Base-by-base conservation (phyloP, 441 rosid genomes). In the Capsella rubella region DNA sequence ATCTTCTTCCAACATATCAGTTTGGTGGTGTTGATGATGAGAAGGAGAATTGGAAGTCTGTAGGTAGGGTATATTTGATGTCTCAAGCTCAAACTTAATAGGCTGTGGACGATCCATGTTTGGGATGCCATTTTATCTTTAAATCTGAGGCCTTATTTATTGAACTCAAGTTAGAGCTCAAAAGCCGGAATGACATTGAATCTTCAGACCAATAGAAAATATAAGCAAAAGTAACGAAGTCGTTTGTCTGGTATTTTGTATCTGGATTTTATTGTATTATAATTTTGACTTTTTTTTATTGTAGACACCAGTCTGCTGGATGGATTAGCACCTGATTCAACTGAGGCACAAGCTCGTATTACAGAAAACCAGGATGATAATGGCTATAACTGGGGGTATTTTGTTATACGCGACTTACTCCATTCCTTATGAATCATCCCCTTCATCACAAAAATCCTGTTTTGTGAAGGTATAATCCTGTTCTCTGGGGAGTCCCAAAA, bases 341-440 rank as follows among this genome's bases (percentile, higher is more conserved):
- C 74, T 39, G 97, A 90, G 82, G 97, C 91, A 74, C 98, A 93
- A 86, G 86, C 85, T 83, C 91, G 83, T 59, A 78, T 93, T 69
- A 82, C 90, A 31, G 87, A 81, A 31, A 80, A 90, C 74, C 95
- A 93, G 82, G 65, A 90, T 73, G 86, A 86, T 66, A 94, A 91
- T 87, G 97, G 91, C 42, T 95, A 89, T 74, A 95, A 95, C 72
- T 95, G 98, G 99, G 99, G 99, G 99, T 95, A 82, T 72, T 89
- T 69, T 81, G 55, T 69, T 71, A 32, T 59, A 55, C 31, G n/a
- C 53, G 35, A 58, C 64, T 59, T 49, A 49, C 63, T 77, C 9
- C 57, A 16, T 60, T 79, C 73, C 70, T 68, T 62, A 46, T 74
- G 42, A 74, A 14, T 29, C 42, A 51, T 21, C 59, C 57, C 50